These are phyloP conservation scores for Tilletia walkeri DNA, from an alignment of 1,284 basidiomycete genomes.

Conservation along the genomic window DNA sequence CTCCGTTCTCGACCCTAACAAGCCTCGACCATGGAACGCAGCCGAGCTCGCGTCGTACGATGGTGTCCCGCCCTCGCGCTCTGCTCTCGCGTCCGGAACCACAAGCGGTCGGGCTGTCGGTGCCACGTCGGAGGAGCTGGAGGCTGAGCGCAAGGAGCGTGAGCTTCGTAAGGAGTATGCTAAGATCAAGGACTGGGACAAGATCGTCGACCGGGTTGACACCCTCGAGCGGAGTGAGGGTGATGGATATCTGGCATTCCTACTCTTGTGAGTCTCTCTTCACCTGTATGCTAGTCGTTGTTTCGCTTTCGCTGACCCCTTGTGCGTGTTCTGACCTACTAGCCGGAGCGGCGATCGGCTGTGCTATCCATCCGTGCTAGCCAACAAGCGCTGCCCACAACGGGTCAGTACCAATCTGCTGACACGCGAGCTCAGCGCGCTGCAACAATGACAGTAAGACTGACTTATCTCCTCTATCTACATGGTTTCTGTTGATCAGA, in stretches of 20 bases:
- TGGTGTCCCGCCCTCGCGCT: slow-evolving; percentile 3
- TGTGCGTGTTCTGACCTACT: slow-evolving; percentile 1
- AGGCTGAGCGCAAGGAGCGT: slow-evolving; percentile 5
- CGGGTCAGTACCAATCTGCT: neutral
- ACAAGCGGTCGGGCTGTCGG: slow-evolving; percentile 9
- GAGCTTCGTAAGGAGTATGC: slow-evolving; percentile 26
- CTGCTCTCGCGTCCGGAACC: neutral
- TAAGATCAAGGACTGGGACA: slow-evolving; percentile 27
- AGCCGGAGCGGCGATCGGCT: slow-evolving; percentile 22
- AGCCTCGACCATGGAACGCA: slow-evolving; percentile 14
- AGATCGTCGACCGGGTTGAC: slow-evolving; percentile 24
- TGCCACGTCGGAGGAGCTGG: neutral
- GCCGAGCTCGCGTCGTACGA: slow-evolving; percentile 17
- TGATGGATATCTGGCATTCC: slow-evolving; percentile 25
- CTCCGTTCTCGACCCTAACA: neutral
- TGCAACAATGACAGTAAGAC: no score
- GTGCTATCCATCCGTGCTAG: slow-evolving; percentile 29
- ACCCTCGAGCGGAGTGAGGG: slow-evolving; percentile 32
- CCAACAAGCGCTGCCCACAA: slow-evolving; percentile 34
- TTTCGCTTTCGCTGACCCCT: neutral
- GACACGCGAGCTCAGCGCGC: no score
- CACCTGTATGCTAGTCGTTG: neutral
- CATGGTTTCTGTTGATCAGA: neutral
- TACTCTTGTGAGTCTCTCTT: slow-evolving; percentile 23
- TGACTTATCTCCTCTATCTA: neutral